A percentile compares a stretch with the other conserved stretches of the same genome.
phyloP scores from a whole-genome alignment of 2,329 filamentous ascomycete species.

The Penicillium sp. region DNA sequence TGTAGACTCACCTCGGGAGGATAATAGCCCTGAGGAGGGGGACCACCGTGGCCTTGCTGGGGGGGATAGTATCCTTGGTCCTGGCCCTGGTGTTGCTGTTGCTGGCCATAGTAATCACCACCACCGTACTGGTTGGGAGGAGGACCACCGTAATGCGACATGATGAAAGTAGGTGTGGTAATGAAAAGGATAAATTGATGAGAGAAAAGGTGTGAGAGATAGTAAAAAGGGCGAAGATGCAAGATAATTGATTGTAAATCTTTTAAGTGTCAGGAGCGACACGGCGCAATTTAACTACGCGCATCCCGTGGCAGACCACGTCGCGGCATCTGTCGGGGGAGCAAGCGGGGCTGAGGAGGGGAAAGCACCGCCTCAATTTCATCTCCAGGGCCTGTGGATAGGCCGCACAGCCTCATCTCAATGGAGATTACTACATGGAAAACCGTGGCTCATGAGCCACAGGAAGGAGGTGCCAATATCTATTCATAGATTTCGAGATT shows the following conservation, averaged over 20 bases:
- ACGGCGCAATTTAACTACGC: slow-evolving; percentile 2
- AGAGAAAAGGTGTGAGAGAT: neutral
- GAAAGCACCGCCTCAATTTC: slow-evolving; percentile 21
- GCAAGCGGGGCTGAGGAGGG: slow-evolving; percentile 20
- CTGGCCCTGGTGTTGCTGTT: slow-evolving; percentile 25
- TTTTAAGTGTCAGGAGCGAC: neutral
- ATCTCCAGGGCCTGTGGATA: neutral
- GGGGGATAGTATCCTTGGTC: slow-evolving; percentile 23
- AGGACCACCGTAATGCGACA: slow-evolving; percentile 29
- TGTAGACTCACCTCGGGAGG: slow-evolving; percentile 30
- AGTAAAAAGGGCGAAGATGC: neutral
- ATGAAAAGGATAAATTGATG: neutral
- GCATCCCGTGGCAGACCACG: neutral
- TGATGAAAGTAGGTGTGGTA: slow-evolving; percentile 7
- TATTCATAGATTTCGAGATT: neutral
- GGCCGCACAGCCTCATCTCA: slow-evolving; percentile 20
- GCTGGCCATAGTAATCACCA: slow-evolving; percentile 29
- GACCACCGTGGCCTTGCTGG: slow-evolving; percentile 25
- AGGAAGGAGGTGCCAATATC: neutral
- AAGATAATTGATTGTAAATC: neutral
- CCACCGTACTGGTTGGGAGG: slow-evolving; percentile 29
- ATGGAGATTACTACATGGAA: neutral
- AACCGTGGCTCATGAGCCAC: neutral
- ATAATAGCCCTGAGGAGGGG: slow-evolving; percentile 32
- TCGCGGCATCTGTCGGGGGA: neutral